Evolutionary conservation across 768 basidiomycete species (phyloP).

Genomic region (Kwoniella pini): DNA sequence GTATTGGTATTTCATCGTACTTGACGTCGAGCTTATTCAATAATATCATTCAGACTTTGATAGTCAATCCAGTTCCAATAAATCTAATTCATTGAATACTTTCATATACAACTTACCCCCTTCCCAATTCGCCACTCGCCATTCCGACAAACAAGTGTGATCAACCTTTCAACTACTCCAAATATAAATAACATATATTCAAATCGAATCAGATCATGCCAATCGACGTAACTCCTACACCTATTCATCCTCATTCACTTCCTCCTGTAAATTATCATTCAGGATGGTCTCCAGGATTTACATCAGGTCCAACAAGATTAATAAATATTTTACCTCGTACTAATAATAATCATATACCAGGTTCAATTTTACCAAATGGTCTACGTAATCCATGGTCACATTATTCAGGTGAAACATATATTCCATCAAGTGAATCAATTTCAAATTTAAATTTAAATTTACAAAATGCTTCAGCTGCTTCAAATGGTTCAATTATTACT

Average conservation of each 20-base stretch:
- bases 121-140: too few species aligned
- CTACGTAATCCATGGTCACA: slow-evolving; percentile 38
- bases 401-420: slow-evolving; percentile 34
- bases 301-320: neutral
- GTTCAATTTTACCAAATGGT: slow-evolving; percentile 31
- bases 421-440: slow-evolving; percentile 12
- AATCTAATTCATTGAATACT: too few species aligned
- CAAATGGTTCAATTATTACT: neutral
- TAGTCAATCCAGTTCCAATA: too few species aligned
- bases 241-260: slow-evolving; percentile 9
- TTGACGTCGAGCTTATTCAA: too few species aligned
- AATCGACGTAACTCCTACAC: slow-evolving; percentile 30
- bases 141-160: too few species aligned
- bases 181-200: too few species aligned
- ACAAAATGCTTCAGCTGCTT: too few species aligned
- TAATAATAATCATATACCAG: neutral
- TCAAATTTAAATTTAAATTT: neutral
- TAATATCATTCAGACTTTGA: too few species aligned
- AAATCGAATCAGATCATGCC: too few species aligned
- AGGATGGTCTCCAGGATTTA: slow-evolving; percentile 5
- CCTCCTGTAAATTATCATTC: neutral
- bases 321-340: neutral
- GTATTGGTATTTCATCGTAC: too few species aligned
- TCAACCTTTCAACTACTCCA: too few species aligned
- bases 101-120: too few species aligned